Percentiles rank a stretch among this genome's conserved stretches.
Conservation (phyloP, 2,329 filamentous ascomycete genomes). For the Venturia carpophila region DNA sequence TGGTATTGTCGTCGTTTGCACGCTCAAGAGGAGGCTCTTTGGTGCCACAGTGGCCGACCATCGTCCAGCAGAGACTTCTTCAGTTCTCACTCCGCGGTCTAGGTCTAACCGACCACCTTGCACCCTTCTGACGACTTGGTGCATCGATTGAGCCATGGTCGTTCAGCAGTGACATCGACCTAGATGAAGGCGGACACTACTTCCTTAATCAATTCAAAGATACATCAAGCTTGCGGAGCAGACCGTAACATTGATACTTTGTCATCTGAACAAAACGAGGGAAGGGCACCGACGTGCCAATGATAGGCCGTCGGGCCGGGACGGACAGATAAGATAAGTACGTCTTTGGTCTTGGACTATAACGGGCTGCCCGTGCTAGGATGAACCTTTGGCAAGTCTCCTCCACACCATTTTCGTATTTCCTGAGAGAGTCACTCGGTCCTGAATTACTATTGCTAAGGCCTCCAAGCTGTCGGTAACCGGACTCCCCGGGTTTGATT, state of each 20-base stretch:
- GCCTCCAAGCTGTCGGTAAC: background rate
- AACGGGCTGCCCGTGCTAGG: constrained; percentile 5
- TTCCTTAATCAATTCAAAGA: constrained; percentile 1
- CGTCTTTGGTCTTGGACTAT: background rate
- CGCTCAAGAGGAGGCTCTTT: constrained; percentile 9
- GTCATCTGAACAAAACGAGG: constrained; percentile 8
- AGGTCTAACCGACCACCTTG: background rate
- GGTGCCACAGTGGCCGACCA: background rate
- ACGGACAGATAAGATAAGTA: constrained; percentile 7
- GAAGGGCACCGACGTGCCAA: background rate
- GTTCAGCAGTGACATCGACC: background rate
- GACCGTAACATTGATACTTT: background rate
- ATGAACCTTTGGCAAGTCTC: constrained; percentile 7
- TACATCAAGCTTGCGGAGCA: background rate
- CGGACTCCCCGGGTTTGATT: background rate
- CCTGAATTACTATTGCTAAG: constrained; percentile 9
- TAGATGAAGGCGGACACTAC: background rate
- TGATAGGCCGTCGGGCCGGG: background rate
- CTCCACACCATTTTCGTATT: constrained; percentile 4
- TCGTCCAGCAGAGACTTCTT: background rate
- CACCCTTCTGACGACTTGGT: background rate
- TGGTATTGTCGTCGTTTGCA: background rate
- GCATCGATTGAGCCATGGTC: background rate
- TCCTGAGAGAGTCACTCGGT: constrained; percentile 11
- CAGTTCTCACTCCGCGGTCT: background rate